phyloP scores from a whole-genome alignment of 139 green algal species.

The Spirogloea muscicola region DNA sequence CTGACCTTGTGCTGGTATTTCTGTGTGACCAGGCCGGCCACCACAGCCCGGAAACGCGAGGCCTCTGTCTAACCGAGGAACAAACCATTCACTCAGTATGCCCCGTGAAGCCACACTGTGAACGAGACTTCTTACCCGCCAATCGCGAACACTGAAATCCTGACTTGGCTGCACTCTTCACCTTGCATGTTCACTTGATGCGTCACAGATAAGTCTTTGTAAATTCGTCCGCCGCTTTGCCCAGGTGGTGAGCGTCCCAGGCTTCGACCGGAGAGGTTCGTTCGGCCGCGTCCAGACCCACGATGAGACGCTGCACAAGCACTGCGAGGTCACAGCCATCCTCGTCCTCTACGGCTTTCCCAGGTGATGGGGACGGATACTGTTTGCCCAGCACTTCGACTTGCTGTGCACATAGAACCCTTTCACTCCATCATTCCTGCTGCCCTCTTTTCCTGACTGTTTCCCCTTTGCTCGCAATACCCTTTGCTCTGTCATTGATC shows the following conservation, averaged over 20 bases:
- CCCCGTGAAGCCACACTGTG: background rate
- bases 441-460: background rate
- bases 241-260: background rate
- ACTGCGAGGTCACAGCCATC: slow-evolving; percentile 69
- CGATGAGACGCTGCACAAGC: slow-evolving; percentile 51
- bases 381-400: too few species aligned
- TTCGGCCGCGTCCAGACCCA: slow-evolving; percentile 27
- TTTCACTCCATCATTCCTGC: background rate
- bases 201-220: background rate
- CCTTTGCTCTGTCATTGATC: background rate
- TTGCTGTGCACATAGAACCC: too few species aligned
- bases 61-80: slow-evolving; percentile 71
- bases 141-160: background rate
- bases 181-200: background rate
- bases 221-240: background rate
- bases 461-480: background rate
- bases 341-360: slow-evolving; percentile 85
- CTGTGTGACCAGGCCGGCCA: slow-evolving; percentile 19
- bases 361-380: too few species aligned
- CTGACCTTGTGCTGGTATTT: background rate
- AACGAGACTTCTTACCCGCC: background rate
- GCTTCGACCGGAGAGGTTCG: background rate
- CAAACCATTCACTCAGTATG: slow-evolving; percentile 52
- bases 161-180: background rate
- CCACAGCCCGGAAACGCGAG: slow-evolving; percentile 62